Base-by-base conservation (phyloP, 441 rosid genomes). In the Mallotus repandus region DNA sequence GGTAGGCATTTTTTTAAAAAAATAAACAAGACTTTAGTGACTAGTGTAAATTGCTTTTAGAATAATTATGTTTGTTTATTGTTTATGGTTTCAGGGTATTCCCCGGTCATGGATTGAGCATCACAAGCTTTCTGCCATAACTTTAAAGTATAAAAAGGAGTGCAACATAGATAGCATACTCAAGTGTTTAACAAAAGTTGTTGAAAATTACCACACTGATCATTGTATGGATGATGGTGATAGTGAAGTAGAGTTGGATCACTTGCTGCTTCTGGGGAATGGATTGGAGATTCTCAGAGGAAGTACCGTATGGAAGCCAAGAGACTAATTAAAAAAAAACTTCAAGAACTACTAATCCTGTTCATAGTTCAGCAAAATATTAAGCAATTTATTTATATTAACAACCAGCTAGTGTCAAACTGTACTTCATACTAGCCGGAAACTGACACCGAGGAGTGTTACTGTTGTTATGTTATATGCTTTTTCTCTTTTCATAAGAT, bases 81-180 rank as follows among this genome's bases (percentile, higher is more conserved):
- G n/a, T n/a, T n/a, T n/a, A n/a, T n/a, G n/a, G n/a, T n/a, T n/a
- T n/a, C n/a, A n/a, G n/a, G n/a, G n/a, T n/a, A n/a, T n/a, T n/a
- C n/a, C n/a, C n/a, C n/a, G n/a, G n/a, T n/a, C 73, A 2, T 52
- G 81, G 10, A 38, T 70, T 25, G 77, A 73, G 74, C 63, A 68
- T 35, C 81, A 77, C 43, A 68, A 80, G 71, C 81, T 80, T 14
- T 80, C 49, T 4, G 45, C 22, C 18, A 62, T 85, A 71, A 81
- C 65, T 49, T 63, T 80, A 70, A 80, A 80, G 65, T 83, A 76
- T 22, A 38, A 57, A 38, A 77, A 74, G 58, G 89, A 85, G 66
- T 83, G 89, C 25, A 38, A 67, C 53, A 67, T 7, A 22, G 77
- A 81, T 32, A 69, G 75, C 12, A 68, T 66, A 63, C 69, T 83